These are phyloP conservation scores for Albophoma yamanashiensis DNA, from an alignment of 2,329 filamentous ascomycete species.

Conservation along the genomic window DNA sequence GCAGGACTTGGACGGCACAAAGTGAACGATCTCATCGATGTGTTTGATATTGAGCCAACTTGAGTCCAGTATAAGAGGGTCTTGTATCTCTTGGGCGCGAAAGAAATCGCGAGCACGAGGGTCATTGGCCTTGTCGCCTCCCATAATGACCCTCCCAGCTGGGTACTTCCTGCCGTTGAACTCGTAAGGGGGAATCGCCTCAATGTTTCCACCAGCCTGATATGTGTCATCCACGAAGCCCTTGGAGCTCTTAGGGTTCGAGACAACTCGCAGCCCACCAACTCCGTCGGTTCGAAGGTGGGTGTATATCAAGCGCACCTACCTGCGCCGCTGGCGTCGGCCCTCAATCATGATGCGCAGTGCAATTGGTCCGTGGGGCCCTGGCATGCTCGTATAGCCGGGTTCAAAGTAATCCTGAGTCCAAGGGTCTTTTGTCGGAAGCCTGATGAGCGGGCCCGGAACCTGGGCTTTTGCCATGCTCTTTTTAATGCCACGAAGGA, in stretches of 20 bases:
- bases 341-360: constrained; percentile 19
- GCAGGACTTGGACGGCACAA: constrained; percentile 12
- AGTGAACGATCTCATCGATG: constrained; percentile 15
- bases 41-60: constrained; percentile 13
- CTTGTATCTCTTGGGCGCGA: constrained; percentile 20
- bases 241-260: neutral
- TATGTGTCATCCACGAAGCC: constrained; percentile 7
- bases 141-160: constrained; percentile 11
- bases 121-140: constrained; percentile 2
- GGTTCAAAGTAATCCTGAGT: constrained; percentile 27
- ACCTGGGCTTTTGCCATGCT: neutral
- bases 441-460: constrained; percentile 8
- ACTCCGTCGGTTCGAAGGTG: constrained; percentile 15
- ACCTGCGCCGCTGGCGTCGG: constrained; percentile 11
- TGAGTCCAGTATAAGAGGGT: constrained; percentile 19
- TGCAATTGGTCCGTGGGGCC: constrained; percentile 17
- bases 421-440: constrained; percentile 22
- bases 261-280: constrained; percentile 16
- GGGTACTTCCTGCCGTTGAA: constrained; percentile 10
- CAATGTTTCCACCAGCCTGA: constrained; percentile 20
- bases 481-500: neutral
- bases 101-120: constrained; percentile 11
- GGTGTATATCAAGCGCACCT: constrained; percentile 18
- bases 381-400: constrained; percentile 25
- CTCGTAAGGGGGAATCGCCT: constrained; percentile 23